Base-by-base conservation (phyloP, 306 rosid species). In the Sechiopsis laciniata region DNA sequence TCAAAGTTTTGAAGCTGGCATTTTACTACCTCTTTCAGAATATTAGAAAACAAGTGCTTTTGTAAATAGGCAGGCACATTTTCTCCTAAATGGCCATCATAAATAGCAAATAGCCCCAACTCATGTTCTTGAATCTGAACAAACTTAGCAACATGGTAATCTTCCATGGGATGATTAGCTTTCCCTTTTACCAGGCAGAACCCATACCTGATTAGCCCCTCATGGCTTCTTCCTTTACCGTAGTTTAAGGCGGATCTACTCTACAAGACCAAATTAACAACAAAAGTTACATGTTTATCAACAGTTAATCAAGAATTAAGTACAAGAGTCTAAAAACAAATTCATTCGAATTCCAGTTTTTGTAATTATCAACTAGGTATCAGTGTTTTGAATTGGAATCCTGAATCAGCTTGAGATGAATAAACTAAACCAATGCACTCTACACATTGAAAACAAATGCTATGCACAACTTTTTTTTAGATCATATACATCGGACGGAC, bases 101-200 rank as follows among this genome's bases (percentile, higher is more conserved):
- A 93, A 32, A 93, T 88, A 11, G 98, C 98, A 79, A 93, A 93
- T 73, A 93, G 85, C 37, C 98, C 98, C 71, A 93, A 75, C 74
- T 93, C 97, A 73, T 88, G 89, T 42, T 78, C 88, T 60, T 85
- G 78, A 74, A 74, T 74, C 89, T 71, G 86, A 66, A 80, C 82
- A 78, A 93, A 93, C 81, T 93, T 88, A 74, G 98, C 89, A 74
- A 93, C 98, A 79, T 93, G 97, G 82, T 88, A 90, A 83, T 93
- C 98, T 85, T 93, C 98, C 98, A 93, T 93, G 55, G 97, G 97
- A 77, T 93, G 98, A 78, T 90, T 89, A 72, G 98, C 97, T 88
- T 82, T 93, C 76, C 98, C 97, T 80, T 93, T 93, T 16, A 90
- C 87, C 51, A 93, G 78, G 80, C 90, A 81, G 80, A 90, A 93